Evolutionary conservation across 176 grass and related monocot genomes (phyloP).

Genomic region (Miscanthus lutarioriparius): DNA sequence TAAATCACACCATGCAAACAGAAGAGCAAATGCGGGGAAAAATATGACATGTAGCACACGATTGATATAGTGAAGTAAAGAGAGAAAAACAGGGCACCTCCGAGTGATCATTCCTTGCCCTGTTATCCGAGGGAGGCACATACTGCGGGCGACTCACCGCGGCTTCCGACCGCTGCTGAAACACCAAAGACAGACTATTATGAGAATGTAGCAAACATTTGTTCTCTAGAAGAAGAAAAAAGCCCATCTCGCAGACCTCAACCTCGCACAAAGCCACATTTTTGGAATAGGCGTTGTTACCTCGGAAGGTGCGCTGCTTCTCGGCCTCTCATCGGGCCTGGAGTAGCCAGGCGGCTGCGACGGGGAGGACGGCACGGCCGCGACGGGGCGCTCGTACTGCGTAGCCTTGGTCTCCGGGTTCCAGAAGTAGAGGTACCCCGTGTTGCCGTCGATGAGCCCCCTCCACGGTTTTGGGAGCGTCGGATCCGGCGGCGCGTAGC

Average conservation of each 20-base stretch:
- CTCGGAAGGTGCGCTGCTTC: conserved; percentile 25
- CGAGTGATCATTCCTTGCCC: conserved; percentile 12
- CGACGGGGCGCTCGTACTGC: conserved; percentile 67
- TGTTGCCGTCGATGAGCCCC: conserved; percentile 77
- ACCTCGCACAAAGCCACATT: neutral
- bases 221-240: neutral
- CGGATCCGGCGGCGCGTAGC: conserved; percentile 75
- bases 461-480: conserved; percentile 78
- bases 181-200: neutral
- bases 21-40: neutral
- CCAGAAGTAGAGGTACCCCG: conserved; percentile 91
- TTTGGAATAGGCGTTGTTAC: neutral
- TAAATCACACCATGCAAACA: neutral
- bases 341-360: conserved; percentile 19
- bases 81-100: neutral
- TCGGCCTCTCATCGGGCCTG: conserved; percentile 21
- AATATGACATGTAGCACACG: neutral
- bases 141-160: conserved; percentile 10
- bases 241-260: too few species aligned
- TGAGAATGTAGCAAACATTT: neutral
- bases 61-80: neutral
- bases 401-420: conserved; percentile 79
- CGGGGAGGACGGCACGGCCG: neutral
- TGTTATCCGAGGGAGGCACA: conserved; percentile 21
- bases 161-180: neutral